These are phyloP conservation scores for Fusarium chuoi DNA, from an alignment of 2,329 filamentous ascomycete genomes.

Conservation along the genomic window DNA sequence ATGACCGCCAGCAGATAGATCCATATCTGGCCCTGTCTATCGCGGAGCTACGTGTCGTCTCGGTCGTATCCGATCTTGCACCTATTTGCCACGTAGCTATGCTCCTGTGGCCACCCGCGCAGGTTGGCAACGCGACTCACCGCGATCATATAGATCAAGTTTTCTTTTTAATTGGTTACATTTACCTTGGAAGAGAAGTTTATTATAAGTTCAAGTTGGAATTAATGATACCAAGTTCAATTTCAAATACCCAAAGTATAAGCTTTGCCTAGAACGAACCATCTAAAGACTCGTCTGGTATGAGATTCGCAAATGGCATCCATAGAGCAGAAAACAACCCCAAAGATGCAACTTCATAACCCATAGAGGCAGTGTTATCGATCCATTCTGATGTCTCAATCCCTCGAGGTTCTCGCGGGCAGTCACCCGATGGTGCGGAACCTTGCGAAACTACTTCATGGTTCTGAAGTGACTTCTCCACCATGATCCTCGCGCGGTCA, in stretches of 20 bases:
- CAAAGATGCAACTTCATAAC: background rate
- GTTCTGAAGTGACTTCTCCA: background rate
- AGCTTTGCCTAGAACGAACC: background rate
- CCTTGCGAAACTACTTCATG: background rate
- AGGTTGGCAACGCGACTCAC: background rate
- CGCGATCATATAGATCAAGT: no score
- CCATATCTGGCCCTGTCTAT: background rate
- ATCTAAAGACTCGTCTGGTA: background rate
- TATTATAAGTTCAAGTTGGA: fast-evolving
- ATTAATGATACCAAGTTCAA: fast-evolving
- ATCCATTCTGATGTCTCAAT: background rate
- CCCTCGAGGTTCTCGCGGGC: background rate
- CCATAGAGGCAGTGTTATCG: background rate
- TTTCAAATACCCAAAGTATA: background rate
- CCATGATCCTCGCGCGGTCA: constrained; percentile 3
- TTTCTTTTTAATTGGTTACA: no score
- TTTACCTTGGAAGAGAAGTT: fast-evolving
- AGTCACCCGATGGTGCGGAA: fast-evolving
- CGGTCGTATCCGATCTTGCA: background rate
- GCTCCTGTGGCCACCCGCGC: fast-evolving
- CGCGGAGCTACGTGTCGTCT: background rate
- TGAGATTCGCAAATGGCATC: background rate
- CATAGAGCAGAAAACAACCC: background rate
- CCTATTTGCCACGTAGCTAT: background rate
- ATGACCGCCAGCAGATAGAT: background rate